Evolutionary conservation across 371 early-diverging fungal genomes (phyloP), one percentile per base, ranked within the genome.

Genomic region (Rhizopus delemar): DNA sequence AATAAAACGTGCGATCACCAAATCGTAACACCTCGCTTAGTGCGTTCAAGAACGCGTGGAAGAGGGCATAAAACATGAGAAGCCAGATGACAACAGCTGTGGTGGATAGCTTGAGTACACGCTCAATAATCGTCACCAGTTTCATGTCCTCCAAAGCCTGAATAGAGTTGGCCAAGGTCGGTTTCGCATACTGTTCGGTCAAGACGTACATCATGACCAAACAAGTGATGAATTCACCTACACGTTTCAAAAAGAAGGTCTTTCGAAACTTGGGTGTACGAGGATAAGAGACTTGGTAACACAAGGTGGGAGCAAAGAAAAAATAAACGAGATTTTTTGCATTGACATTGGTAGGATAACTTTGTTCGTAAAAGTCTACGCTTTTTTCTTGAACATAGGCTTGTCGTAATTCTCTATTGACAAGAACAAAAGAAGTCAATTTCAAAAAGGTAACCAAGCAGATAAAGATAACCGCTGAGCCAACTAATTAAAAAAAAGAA

Each of bases 211-310:
- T 91, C 68, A 90, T 85, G 12, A 87, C 78, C 12, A 86, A 56
- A 45, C 85, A 75, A 5, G 87, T 80, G 2, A 83, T 45, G 13
- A 88, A 65, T 72, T 95, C 95, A 2, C 81, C 66, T 0, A 90
- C 56, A 9, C 94, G 90, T 71, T 92, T 94, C 56, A 90, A 56
- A 66, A 94, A 83, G 60, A 93, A 94, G 8, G 81, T 80, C 58
- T 74, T 75, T 39, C 93, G 83, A 61, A 94, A 87, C 38, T 73
- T 74, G 0, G 75, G 64, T 0, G 88, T 82, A 22, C 90, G 83
- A 62, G 96, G 96, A 66, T 94, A 95, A 0, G 86, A 80, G 15
- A 91, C 90, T 65, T 95, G 96, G 70, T 94, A 95, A 68, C 92
- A 90, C 57, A 95, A 74, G 0, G 96, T 95, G 0, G 95, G 96